Percentiles rank a stretch among this genome's conserved stretches.
These are phyloP conservation scores for Cladophialophora chaetospira DNA, from an alignment of 2,329 filamentous ascomycete genomes.

Conservation along the genomic window DNA sequence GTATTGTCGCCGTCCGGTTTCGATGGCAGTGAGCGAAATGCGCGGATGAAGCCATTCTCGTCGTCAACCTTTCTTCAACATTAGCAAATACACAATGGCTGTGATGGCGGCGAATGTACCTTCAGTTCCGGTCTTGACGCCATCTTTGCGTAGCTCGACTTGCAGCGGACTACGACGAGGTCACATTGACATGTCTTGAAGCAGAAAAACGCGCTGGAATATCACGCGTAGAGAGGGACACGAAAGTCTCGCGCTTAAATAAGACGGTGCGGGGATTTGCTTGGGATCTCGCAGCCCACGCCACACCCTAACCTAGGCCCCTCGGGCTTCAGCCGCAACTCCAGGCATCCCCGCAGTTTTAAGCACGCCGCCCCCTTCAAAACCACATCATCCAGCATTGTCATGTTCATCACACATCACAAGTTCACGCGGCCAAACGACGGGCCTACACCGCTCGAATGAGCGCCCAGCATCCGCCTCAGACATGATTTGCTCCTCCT, in stretches of 20 bases:
- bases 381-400: neutral
- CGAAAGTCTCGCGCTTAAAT: neutral
- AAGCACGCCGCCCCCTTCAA: neutral
- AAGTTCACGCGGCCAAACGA: neutral
- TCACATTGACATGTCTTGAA: neutral
- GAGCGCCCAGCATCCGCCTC: neutral
- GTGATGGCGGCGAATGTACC: conserved; percentile 45
- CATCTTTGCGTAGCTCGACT: conserved; percentile 48
- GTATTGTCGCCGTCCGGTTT: conserved; percentile 67
- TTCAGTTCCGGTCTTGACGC: conserved; percentile 72
- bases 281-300: neutral
- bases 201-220: neutral
- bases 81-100: conserved; percentile 10
- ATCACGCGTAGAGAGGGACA: conserved; percentile 13
- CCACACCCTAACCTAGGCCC: neutral
- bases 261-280: neutral
- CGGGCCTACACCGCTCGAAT: neutral
- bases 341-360: neutral
- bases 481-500: neutral
- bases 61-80: conserved; percentile 73
- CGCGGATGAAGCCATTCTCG: conserved; percentile 93
- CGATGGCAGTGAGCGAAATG: conserved; percentile 81
- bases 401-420: too few relatives aligned
- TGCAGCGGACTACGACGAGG: neutral
- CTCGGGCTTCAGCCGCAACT: neutral